Percentiles rank a stretch among this genome's conserved stretches.
Conservation (phyloP, 805 yeast species). For the Kluyveromyces lactis region DNA sequence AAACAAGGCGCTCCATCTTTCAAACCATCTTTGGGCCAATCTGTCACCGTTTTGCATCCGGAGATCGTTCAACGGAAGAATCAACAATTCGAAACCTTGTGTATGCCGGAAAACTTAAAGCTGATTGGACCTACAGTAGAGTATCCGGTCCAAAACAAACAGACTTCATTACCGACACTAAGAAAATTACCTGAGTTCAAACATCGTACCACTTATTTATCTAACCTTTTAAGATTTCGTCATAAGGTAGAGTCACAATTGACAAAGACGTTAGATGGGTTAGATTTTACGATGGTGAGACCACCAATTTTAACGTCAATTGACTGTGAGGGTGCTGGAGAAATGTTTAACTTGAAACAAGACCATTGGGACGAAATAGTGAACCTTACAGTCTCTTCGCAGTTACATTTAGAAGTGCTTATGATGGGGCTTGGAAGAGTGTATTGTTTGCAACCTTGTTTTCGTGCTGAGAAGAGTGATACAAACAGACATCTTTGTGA, state of each 20-base stretch:
- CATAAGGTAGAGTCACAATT: conserved; percentile 54
- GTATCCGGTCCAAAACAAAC: conserved; percentile 82
- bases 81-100: conserved; percentile 40
- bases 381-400: conserved; percentile 83
- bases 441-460: conserved; percentile 87
- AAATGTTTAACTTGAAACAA: conserved; percentile 53
- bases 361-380: conserved; percentile 60
- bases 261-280: conserved; percentile 42
- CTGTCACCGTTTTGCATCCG: conserved; percentile 1
- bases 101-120: conserved; percentile 29
- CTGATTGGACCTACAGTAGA: conserved; percentile 56
- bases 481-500: conserved; percentile 89
- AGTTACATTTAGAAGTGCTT: conserved; percentile 78
- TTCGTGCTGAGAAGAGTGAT: conserved; percentile 87
- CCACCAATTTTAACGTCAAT: conserved; percentile 85
- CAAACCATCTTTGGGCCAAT: conserved; percentile 13
- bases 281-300: conserved; percentile 59
- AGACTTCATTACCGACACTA: conserved; percentile 54
- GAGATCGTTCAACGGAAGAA: conserved; percentile 32
- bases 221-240: conserved; percentile 64
- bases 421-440: conserved; percentile 69
- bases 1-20: conserved; percentile 38
- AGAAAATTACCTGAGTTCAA: conserved; percentile 71
- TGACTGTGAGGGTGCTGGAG: conserved; percentile 98
- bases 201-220: conserved; percentile 59